Evolutionary conservation across 257 asterid genomes (phyloP).

Genomic region (Lavandula angustifolia): DNA sequence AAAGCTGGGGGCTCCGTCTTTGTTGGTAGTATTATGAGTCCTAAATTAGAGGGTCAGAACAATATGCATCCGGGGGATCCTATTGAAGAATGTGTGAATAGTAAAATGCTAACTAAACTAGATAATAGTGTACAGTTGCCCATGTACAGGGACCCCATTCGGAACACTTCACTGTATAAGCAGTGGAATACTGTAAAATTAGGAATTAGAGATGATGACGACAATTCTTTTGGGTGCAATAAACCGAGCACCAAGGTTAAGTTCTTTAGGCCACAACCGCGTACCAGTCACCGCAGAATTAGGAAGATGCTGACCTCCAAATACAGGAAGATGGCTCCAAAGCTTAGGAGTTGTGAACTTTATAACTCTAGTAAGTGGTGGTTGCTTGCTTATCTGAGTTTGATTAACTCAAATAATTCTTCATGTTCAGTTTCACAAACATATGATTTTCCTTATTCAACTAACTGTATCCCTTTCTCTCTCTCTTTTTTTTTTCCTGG

Average conservation of each 20-base stretch:
- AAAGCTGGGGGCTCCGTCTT: conserved; percentile 34
- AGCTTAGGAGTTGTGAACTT: conserved; percentile 56
- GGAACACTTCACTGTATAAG: conserved; percentile 58
- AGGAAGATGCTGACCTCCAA: conserved; percentile 72
- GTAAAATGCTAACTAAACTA: conserved; percentile 53
- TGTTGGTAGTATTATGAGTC: conserved; percentile 33
- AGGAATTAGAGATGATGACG: conserved; percentile 98
- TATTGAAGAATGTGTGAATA: conserved; percentile 55
- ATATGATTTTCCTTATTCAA: conserved; percentile 1
- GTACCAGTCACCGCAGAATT: conserved; percentile 57
- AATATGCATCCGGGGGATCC: conserved; percentile 42
- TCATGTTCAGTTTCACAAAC: neutral
- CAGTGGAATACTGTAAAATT: conserved; percentile 71
- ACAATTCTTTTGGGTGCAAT: conserved; percentile 79
- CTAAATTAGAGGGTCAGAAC: conserved; percentile 34
- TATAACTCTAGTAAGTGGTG: conserved; percentile 59
- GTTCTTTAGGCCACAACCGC: conserved; percentile 64
- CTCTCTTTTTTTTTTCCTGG: neutral
- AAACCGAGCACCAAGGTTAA: conserved; percentile 61
- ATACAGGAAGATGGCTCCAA: conserved; percentile 74
- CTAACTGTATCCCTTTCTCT: conserved; percentile 12
- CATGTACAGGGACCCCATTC: conserved; percentile 66
- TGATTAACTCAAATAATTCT: neutral
- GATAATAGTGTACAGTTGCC: conserved; percentile 85
- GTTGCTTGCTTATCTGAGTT: conserved; percentile 17